Percentiles rank a stretch among this genome's conserved stretches.
These are phyloP conservation scores for Carnegiea gigantea DNA, from an alignment of 179 eudicot species.

Conservation along the genomic window DNA sequence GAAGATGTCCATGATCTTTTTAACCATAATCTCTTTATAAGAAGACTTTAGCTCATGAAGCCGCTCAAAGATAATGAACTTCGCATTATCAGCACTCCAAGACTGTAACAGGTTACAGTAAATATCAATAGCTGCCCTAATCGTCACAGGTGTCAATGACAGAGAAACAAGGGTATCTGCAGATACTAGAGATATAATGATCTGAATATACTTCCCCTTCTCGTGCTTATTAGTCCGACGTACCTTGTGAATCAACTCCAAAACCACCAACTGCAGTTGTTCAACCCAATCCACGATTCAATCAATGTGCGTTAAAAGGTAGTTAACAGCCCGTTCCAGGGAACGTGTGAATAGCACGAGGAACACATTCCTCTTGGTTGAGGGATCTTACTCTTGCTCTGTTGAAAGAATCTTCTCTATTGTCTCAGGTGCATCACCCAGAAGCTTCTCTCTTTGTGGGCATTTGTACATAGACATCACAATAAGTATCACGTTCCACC, in stretches of 20 bases:
- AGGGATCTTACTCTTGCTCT: slow-evolving; percentile 47
- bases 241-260: slow-evolving; percentile 72
- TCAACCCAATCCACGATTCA: slow-evolving; percentile 67
- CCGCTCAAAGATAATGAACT: slow-evolving; percentile 72
- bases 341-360: slow-evolving; percentile 66
- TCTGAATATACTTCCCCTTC: slow-evolving; percentile 71
- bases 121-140: slow-evolving; percentile 67
- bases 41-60: slow-evolving; percentile 60
- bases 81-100: slow-evolving; percentile 75
- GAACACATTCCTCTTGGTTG: slow-evolving; percentile 78
- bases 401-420: slow-evolving; percentile 65
- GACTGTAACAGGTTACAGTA: slow-evolving; percentile 68
- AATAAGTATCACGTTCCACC: slow-evolving; percentile 73
- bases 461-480: slow-evolving; percentile 71
- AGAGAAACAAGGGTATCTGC: slow-evolving; percentile 72
- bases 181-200: slow-evolving; percentile 60
- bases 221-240: slow-evolving; percentile 67
- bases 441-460: slow-evolving; percentile 64
- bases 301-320: slow-evolving; percentile 57
- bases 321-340: slow-evolving; percentile 62
- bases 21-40: slow-evolving; percentile 70
- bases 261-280: slow-evolving; percentile 74
- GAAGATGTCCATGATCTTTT: slow-evolving; percentile 73
- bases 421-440: slow-evolving; percentile 65
- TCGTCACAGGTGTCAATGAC: slow-evolving; percentile 69